Evolutionary conservation across 1,284 basidiomycete species (phyloP), one percentile per base, ranked within the genome.

Genomic region (Cutaneotrichosporon mucoides): DNA sequence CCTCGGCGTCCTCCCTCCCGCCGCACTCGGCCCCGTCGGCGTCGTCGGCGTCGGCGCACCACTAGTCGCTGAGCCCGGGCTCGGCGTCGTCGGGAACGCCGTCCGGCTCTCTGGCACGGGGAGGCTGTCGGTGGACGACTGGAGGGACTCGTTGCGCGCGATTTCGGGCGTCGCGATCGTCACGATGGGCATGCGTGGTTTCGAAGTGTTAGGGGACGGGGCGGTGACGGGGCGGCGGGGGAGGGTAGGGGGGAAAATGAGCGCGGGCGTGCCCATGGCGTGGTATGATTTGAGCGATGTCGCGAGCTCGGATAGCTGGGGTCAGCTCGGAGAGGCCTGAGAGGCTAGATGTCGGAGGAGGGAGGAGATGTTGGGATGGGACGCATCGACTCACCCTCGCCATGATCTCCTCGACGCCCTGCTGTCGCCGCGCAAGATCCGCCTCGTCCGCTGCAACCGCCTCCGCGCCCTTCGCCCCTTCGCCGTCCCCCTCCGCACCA

Each of bases 331-430:
- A n/a, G 6, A 7, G 8, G 10, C 7, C 43, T 41, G 40, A 41
- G 40, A 24, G n/a, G 36, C 16, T 15, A 5, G 52, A 11, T 11
- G 12, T 12, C 33, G n/a, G 35, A 41, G 24, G 43, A 44, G 13
- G 42, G 10, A n/a, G 6, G 15, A 44, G 9, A n/a, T 47, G 7
- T 8, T 37, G 12, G 36, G 12, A 37, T 35, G 48, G 6, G 0
- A 15, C 2, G n/a, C 16, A 5, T 16, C 15, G 36, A 55, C 60
- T 35, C 41, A 62, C 63, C 56, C 52, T 52, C 2, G 50, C 42
- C 63, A 65, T 65, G 15, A 65, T 62, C 5, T 60, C 58, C 36
- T 62, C 57, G 9, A 65, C 60, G 34, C 63, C 59, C 33, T 43
- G 13, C 5, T 50, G 56, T 4, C 63, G 43, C 13, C 41, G 40